A percentile compares a stretch with the other conserved stretches of the same genome.
Conservation (phyloP, 306 rosid genomes). For the Purshia tridentata region DNA sequence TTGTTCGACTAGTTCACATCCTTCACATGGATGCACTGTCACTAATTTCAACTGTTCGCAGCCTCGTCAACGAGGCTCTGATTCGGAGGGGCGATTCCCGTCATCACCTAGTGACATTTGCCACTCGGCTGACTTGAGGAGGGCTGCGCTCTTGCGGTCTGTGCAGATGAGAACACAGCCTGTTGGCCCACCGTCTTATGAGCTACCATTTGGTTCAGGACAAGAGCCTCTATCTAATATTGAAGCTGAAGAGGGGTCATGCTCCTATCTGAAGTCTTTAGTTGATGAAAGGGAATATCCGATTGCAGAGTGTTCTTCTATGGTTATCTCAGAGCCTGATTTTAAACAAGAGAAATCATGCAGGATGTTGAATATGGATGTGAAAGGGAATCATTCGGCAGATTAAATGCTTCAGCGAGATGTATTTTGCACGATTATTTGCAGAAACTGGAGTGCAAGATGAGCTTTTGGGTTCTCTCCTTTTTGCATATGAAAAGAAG, state of each 20-base stretch:
- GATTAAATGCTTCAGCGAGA: conserved; percentile 28
- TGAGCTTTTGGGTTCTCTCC: background rate
- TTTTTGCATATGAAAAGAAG: background rate
- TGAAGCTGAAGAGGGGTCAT: conserved; percentile 67
- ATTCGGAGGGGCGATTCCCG: conserved; percentile 95
- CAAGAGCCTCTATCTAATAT: conserved; percentile 60
- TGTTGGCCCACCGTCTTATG: conserved; percentile 53
- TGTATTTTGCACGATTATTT: background rate
- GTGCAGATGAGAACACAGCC: conserved; percentile 95
- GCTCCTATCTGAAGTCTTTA: conserved; percentile 63
- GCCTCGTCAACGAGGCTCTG: conserved; percentile 87
- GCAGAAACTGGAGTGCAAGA: background rate
- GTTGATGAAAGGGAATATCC: conserved; percentile 75
- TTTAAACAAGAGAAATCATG: conserved; percentile 53
- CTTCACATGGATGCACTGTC: conserved; percentile 50
- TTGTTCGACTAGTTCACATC: conserved; percentile 52
- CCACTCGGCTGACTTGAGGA: conserved; percentile 94
- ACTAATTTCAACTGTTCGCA: conserved; percentile 50
- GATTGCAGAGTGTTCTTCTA: conserved; percentile 61
- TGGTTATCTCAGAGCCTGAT: conserved; percentile 42
- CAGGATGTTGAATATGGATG: conserved; percentile 50
- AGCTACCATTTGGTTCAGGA: conserved; percentile 58
- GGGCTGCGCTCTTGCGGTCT: conserved; percentile 93
- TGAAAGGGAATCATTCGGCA: conserved; percentile 47
- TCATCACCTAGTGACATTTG: conserved; percentile 98